These are phyloP conservation scores for Coemansia interrupta DNA, from an alignment of 192 early-diverging fungal species.

Conservation along the genomic window DNA sequence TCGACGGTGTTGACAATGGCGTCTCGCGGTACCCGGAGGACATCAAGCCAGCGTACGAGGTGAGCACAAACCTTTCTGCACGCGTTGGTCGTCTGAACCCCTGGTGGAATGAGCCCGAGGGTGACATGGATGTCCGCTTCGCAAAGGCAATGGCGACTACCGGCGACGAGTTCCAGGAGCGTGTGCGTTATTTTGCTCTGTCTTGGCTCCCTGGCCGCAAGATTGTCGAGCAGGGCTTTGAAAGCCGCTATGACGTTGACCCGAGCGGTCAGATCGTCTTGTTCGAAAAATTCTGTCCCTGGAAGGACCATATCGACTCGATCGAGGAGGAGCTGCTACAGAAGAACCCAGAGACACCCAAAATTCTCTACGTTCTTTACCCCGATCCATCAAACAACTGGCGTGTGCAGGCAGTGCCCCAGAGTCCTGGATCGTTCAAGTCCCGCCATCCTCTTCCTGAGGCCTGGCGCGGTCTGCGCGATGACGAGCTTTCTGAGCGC, in stretches of 20 bases:
- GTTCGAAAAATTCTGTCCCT: slow-evolving; percentile 82
- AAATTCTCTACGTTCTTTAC: slow-evolving; percentile 74
- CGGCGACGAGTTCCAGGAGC: slow-evolving; percentile 71
- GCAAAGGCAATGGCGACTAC: slow-evolving; percentile 66
- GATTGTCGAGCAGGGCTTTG: slow-evolving; percentile 75
- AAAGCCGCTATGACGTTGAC: slow-evolving; percentile 58
- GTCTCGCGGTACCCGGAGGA: slow-evolving; percentile 80
- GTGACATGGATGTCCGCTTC: slow-evolving; percentile 68
- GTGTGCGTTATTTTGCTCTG: slow-evolving; percentile 65
- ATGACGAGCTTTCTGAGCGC: slow-evolving; percentile 75
- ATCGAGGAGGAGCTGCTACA: slow-evolving; percentile 61
- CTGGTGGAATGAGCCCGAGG: slow-evolving; percentile 88
- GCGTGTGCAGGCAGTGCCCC: slow-evolving; percentile 73
- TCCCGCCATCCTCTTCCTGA: slow-evolving; percentile 79
- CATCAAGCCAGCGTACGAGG: slow-evolving; percentile 75
- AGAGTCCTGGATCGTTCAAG: slow-evolving; percentile 58
- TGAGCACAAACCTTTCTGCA: slow-evolving; percentile 73
- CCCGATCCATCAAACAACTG: slow-evolving; percentile 66
- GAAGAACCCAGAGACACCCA: slow-evolving; percentile 43
- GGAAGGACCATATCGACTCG: slow-evolving; percentile 86
- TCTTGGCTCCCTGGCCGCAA: slow-evolving; percentile 87
- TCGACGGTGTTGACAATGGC: slow-evolving; percentile 92
- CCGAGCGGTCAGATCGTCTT: slow-evolving; percentile 75
- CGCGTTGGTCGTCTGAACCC: slow-evolving; percentile 87
- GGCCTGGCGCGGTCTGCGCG: slow-evolving; percentile 75